Base-by-base conservation (phyloP, 208 protist genomes). In the Trypanosomatidae sp. region DNA sequence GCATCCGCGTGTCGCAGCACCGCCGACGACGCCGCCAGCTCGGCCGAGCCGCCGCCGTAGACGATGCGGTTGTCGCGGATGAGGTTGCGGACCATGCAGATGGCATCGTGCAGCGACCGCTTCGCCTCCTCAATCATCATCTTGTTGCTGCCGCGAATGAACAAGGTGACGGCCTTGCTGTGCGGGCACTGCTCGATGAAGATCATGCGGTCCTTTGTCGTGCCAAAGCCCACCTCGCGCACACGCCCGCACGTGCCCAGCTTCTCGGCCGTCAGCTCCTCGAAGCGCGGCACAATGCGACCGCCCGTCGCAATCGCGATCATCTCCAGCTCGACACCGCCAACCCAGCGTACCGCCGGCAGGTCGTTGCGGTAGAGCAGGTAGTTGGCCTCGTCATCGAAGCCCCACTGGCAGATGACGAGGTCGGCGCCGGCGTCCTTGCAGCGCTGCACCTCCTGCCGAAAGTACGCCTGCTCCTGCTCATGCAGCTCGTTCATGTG, bases 371-470 rank as follows among this genome's bases (percentile, higher is more conserved):
- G 85, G 50, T 97, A 86, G 3, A 99, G 80, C n/a, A 99, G 85
- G 71, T 99, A 98, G 70, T 99, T 99, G n/a, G 99, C 98, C 74
- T 99, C 98, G 67, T 99, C 98, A 72, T 99, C 98, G 66, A 99
- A 99, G 46, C 99, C 99, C 98, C 98, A 99, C 81, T 99, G 98
- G 74, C 98, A 99, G 58, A 99, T 84, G 44, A 99, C 96, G 13
- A 99, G 75, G 56, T 97, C 98, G 10, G 96, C 92, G 21, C 98
- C 98, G 23, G 84, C 78, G 11, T 96, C 89, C 75, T 99, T 99
- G 53, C 88, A 92, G 24, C 78, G 63, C 40, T 89, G 47, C 16
- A 96, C 81, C 51, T 92, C 61, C 7, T 98, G 76, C 20, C 76
- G 60, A 73, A 99, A 99, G 69, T 99, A 99, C 47, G 95, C 72